Evolutionary conservation across 371 early-diverging fungal species (phyloP).

Genomic region (Actinomortierella wolfii): DNA sequence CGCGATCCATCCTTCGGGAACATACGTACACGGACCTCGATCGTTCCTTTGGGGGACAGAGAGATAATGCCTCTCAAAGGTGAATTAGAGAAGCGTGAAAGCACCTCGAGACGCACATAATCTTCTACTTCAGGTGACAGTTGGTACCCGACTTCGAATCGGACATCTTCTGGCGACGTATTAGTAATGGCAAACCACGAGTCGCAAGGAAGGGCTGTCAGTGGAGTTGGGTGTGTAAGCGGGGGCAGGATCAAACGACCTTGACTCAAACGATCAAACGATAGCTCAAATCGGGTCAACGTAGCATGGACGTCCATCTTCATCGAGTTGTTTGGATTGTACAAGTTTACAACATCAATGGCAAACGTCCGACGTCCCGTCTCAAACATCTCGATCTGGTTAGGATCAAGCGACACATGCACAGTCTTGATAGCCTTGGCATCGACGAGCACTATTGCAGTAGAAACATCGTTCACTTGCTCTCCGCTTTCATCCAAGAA

Average conservation of each 20-base stretch:
- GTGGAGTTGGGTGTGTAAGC: conserved; percentile 67
- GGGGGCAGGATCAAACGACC: conserved; percentile 77
- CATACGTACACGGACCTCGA: conserved; percentile 80
- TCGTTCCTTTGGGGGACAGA: conserved; percentile 67
- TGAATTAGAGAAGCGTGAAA: conserved; percentile 85
- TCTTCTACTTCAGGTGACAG: conserved; percentile 63
- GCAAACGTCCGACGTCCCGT: conserved; percentile 57
- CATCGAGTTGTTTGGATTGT: conserved; percentile 69
- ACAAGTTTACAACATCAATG: conserved; percentile 64
- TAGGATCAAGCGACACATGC: conserved; percentile 64
- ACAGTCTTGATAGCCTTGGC: conserved; percentile 44
- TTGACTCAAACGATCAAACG: conserved; percentile 73
- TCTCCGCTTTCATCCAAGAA: conserved; percentile 20
- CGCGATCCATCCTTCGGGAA: conserved; percentile 66
- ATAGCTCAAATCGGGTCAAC: conserved; percentile 77
- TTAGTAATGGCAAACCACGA: conserved; percentile 85
- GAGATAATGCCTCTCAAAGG: conserved; percentile 76
- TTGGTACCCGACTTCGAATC: conserved; percentile 77
- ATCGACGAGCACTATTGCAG: conserved; percentile 42
- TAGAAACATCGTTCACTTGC: conserved; percentile 1
- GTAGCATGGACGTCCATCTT: conserved; percentile 55
- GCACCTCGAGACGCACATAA: conserved; percentile 70
- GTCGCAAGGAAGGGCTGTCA: conserved; percentile 70
- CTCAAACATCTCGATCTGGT: conserved; percentile 54
- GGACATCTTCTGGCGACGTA: conserved; percentile 74